A percentile compares a stretch with the other conserved stretches of the same genome.
Conservation (phyloP, 176 grass and related monocot genomes). For the Oryza longistaminata region DNA sequence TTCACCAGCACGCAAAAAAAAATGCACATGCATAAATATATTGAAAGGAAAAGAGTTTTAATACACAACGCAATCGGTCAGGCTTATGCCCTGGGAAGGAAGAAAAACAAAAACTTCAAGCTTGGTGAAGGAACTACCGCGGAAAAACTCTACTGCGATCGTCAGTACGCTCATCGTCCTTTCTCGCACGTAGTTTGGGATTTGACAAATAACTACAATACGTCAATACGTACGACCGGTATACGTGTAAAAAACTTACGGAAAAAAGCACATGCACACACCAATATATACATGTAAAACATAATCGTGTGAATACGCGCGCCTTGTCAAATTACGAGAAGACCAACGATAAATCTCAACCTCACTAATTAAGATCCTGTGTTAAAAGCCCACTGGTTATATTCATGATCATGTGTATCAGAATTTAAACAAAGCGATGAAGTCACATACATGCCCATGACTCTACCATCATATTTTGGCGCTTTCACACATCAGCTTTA, state of each 20-base stretch:
- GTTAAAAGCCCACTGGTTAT: not conserved
- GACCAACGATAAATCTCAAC: not conserved
- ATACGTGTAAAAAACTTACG: too few relatives aligned
- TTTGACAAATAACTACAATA: conserved; percentile 17
- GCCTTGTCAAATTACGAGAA: not conserved
- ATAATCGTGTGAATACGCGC: not conserved
- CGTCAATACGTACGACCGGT: too few relatives aligned
- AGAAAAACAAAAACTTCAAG: too few relatives aligned
- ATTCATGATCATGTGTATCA: not conserved
- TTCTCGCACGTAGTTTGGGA: not conserved
- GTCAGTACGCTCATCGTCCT: not conserved
- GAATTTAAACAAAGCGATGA: not conserved
- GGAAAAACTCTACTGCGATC: not conserved
- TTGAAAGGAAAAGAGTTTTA: too few relatives aligned
- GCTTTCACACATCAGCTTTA: too few relatives aligned
- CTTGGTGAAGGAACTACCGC: too few relatives aligned
- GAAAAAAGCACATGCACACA: not conserved
- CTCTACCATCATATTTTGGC: not conserved
- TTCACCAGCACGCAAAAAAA: too few relatives aligned
- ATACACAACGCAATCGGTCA: too few relatives aligned
- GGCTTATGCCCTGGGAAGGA: too few relatives aligned
- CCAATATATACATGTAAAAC: not conserved
- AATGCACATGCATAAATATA: too few relatives aligned
- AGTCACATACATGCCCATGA: not conserved
- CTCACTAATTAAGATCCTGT: not conserved